Base-by-base conservation (phyloP, 495 filamentous ascomycete species). In the Aspergillus sparsus region DNA sequence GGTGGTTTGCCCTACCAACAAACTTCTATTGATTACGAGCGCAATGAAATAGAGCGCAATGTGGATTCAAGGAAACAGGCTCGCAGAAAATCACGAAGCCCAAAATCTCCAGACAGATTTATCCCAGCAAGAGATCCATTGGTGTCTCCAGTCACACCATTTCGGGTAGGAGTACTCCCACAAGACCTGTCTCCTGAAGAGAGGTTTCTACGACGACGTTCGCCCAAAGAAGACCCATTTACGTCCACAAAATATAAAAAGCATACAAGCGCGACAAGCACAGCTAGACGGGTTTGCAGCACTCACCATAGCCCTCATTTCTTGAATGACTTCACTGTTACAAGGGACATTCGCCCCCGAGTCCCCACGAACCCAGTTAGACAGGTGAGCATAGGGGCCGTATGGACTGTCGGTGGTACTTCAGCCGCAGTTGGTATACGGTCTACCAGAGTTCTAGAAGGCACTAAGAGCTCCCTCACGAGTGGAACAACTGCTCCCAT, bases 321-420 rank as follows among this genome's bases (percentile, higher is more conserved):
- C 4, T 66, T 79, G 32, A 69, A 67, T 18, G 72, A 71, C 31
- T 50, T 66, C 12, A 51, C 57, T 12, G 27, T 67, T 32, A 15
- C 62, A 12, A 57, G 63, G 47, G 47, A 50, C 11, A 34, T 55
- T 42, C 42, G 47, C 13, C 41, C 60, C 45, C 50, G 45, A 35
- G 47, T 27, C 32, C 46, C 32, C 7, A 62, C 51, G 49, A 62
- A 69, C 16, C 49, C 58, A 16, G 16, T 62, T 3, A 67, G 71
- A 47, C 75, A 83, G 61, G 75, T 85, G 50, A 94, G 90, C 71
- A 63, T 75, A 50, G 90, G 89, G 0, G 81, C 84, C 37, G 80
- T 93, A n/a, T 96, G 92, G 92, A 83, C 84, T 6, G 89, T 94
- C 13, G 90, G 92, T 15, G 89, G 91, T 32, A 64, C 80, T 32